Evolutionary conservation across 2,329 filamentous ascomycete species (phyloP).

Genomic region (Cladosporium sp.): DNA sequence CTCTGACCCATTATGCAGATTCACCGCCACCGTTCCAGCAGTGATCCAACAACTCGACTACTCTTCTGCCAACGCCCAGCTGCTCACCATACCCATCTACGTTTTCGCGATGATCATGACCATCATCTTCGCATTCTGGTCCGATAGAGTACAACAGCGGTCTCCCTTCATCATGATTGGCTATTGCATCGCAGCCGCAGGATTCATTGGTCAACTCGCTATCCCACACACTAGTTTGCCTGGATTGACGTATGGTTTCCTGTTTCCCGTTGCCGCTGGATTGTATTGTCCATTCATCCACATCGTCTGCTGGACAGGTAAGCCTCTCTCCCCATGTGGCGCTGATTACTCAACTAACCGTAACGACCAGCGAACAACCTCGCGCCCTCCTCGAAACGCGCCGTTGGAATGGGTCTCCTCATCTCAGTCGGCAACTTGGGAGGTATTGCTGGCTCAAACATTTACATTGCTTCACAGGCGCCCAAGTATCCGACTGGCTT

Average conservation of each 20-base stretch:
- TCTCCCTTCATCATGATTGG: slow-evolving; percentile 18
- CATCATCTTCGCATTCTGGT: slow-evolving; percentile 11
- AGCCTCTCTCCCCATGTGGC: neutral
- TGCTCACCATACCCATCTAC: slow-evolving; percentile 41
- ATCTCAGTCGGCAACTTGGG: slow-evolving; percentile 48
- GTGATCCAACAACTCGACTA: slow-evolving; percentile 46
- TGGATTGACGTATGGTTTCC: slow-evolving; percentile 47
- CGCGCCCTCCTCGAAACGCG: slow-evolving; percentile 49
- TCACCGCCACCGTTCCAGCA: slow-evolving; percentile 54
- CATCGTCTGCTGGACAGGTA: slow-evolving; percentile 44
- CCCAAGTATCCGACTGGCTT: slow-evolving; percentile 50
- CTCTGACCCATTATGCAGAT: slow-evolving; percentile 49
- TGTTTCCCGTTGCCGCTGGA: slow-evolving; percentile 53
- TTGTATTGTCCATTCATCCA: slow-evolving; percentile 49
- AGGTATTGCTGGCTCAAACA: slow-evolving; percentile 63
- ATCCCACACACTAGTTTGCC: slow-evolving; percentile 32
- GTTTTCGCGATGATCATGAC: slow-evolving; percentile 20
- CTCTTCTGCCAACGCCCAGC: slow-evolving; percentile 37
- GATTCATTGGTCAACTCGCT: slow-evolving; percentile 44
- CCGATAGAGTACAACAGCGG: slow-evolving; percentile 15
- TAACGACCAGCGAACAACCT: slow-evolving; percentile 43
- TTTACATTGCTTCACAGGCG: slow-evolving; percentile 54
- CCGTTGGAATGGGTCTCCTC: slow-evolving; percentile 46
- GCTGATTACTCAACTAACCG: neutral
- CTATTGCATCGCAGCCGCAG: slow-evolving; percentile 13